A percentile compares a stretch with the other conserved stretches of the same genome.
Conservation (phyloP, 345 rosid genomes). For the Melaleuca alternifolia region DNA sequence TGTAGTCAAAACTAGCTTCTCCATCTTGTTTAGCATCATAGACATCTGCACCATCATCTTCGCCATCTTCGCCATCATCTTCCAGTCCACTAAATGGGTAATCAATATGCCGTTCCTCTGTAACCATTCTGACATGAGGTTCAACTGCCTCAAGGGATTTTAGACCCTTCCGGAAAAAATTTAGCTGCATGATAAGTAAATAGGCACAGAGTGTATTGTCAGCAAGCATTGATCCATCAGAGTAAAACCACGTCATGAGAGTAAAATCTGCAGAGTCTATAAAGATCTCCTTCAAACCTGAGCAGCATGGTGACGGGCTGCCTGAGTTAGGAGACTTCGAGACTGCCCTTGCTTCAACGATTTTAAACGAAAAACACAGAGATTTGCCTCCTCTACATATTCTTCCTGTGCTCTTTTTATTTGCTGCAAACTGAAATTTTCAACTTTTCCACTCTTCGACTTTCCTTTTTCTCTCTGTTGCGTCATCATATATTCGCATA, state of each 20-base stretch:
- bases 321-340: conserved; percentile 89
- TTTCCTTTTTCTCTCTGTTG: conserved; percentile 82
- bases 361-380: conserved; percentile 78
- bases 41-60: conserved; percentile 33
- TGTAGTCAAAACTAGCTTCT: conserved; percentile 80
- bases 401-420: conserved; percentile 67
- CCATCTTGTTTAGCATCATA: conserved; percentile 37
- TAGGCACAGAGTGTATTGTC: not conserved
- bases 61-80: conserved; percentile 47
- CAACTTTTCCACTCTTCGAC: conserved; percentile 67
- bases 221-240: not conserved
- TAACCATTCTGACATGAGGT: conserved; percentile 44
- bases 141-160: conserved; percentile 82
- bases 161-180: conserved; percentile 69
- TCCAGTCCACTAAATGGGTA: conserved; percentile 60
- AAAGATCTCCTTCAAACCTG: conserved; percentile 41
- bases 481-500: conserved; percentile 59
- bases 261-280: not conserved
- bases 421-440: conserved; percentile 35
- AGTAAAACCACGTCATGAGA: not conserved
- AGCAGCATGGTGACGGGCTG: conserved; percentile 93
- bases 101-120: conserved; percentile 81
- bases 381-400: conserved; percentile 74
- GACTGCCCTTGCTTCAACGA: conserved; percentile 92
- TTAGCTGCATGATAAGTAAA: conserved; percentile 37